phyloP scores from a whole-genome alignment of 78 protist species.

The Planoprotostelium fungivorum region DNA sequence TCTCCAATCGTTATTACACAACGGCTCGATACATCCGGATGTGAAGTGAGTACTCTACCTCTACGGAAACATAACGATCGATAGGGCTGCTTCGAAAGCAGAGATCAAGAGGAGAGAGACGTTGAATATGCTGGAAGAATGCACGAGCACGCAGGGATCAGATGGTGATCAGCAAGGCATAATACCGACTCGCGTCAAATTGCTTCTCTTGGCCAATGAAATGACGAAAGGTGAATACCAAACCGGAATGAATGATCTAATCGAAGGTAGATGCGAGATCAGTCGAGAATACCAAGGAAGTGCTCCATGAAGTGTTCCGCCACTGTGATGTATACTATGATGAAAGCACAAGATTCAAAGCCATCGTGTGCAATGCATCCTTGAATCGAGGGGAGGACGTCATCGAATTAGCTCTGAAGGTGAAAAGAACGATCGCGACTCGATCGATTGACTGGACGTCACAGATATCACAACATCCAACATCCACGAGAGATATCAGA shows the following conservation, averaged over 20 bases:
- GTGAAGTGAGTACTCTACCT: neutral
- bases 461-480: neutral
- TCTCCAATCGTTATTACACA: neutral
- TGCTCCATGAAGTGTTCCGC: neutral
- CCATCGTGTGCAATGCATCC: neutral
- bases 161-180: too few species aligned
- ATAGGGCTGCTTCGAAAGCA: neutral
- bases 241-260: neutral
- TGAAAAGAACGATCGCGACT: neutral
- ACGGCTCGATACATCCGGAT: neutral
- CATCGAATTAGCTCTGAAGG: neutral
- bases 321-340: neutral
- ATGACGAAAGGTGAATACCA: neutral
- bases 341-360: neutral
- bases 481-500: neutral
- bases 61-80: neutral
- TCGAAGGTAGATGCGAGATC: neutral
- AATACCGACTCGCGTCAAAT: neutral
- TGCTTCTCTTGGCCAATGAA: neutral
- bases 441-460: neutral
- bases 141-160: neutral
- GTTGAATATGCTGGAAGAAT: neutral
- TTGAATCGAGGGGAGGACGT: neutral
- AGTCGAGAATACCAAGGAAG: neutral
- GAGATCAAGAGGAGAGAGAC: neutral